These are phyloP conservation scores for Penicillium oxalicum DNA, from an alignment of 2,329 filamentous ascomycete genomes.

Conservation along the genomic window DNA sequence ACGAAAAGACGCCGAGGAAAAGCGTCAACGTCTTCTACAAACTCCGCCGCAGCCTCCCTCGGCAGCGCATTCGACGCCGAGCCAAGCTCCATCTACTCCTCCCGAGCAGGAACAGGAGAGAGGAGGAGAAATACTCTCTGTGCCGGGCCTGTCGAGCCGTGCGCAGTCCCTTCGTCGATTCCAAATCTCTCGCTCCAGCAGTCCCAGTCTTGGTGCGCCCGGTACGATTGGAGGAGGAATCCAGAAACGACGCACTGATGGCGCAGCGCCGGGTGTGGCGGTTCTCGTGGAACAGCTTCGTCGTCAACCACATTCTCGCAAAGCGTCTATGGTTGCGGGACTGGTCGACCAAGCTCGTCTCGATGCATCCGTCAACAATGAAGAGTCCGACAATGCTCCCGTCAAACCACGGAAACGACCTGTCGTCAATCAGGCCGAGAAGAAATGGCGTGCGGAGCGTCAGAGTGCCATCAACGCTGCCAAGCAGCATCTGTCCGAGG, in stretches of 20 bases:
- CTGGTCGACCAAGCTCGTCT: conserved; percentile 17
- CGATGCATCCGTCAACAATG: conserved; percentile 4
- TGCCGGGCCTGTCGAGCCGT: conserved; percentile 16
- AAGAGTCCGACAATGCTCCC: conserved; percentile 7
- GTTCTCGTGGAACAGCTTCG: conserved; percentile 38
- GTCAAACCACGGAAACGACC: conserved; percentile 33
- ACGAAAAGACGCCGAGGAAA: conserved; percentile 28
- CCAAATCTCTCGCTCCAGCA: conserved; percentile 34
- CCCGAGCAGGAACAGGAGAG: background rate
- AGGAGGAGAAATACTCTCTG: conserved; percentile 4
- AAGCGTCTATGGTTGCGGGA: conserved; percentile 30
- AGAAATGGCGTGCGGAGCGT: conserved; percentile 33
- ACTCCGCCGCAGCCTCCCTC: conserved; percentile 13
- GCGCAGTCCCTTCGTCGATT: conserved; percentile 31
- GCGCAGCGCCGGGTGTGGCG: conserved; percentile 24
- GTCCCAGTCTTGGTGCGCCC: conserved; percentile 19
- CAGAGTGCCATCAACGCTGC: conserved; percentile 31
- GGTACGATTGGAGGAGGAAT: conserved; percentile 30
- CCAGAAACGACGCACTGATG: conserved; percentile 30
- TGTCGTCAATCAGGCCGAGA: conserved; percentile 38
- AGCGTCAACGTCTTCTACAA: conserved; percentile 22
- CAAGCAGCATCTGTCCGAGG: conserved; percentile 29
- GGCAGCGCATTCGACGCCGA: conserved; percentile 4
- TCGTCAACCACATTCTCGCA: conserved; percentile 28
- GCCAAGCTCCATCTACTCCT: background rate